Evolutionary conservation across 139 green algal genomes (phyloP).

Genomic region (Haematococcus lacustris): DNA sequence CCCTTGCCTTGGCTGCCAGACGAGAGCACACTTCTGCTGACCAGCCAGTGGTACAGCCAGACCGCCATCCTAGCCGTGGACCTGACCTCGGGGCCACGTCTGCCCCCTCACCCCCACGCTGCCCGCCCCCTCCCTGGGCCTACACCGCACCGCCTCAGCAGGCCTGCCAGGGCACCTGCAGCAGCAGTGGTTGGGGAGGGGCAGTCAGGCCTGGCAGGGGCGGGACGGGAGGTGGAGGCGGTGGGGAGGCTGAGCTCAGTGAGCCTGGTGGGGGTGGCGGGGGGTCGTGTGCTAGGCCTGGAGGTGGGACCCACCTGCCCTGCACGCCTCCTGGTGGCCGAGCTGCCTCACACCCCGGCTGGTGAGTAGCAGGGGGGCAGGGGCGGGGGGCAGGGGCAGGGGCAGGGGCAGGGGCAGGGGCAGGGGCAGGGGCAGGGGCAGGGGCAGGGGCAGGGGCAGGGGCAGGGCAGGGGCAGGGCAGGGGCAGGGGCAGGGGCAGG

Average conservation of each 20-base stretch:
- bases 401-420: too few species aligned
- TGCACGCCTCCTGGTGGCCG: neutral
- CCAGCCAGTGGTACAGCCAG: conserved; percentile 60
- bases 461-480: too few species aligned
- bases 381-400: too few species aligned
- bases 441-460: too few species aligned
- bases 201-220: too few species aligned
- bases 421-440: too few species aligned
- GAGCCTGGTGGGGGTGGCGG: neutral
- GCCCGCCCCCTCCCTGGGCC: too few species aligned
- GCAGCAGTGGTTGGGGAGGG: neutral
- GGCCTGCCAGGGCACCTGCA: neutral
- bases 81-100: conserved; percentile 26
- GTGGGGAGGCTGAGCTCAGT: neutral
- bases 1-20: conserved; percentile 7
- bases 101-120: conserved; percentile 15
- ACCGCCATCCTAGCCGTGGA: conserved; percentile 55
- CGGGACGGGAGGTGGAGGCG: too few species aligned
- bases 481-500: too few species aligned
- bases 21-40: conserved; percentile 49
- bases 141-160: neutral
- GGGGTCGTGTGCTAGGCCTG: neutral
- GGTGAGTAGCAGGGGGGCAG: too few species aligned
- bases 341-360: neutral
- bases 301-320: conserved; percentile 1